These are phyloP conservation scores for Mycosarcoma maydis DNA, from an alignment of 1,284 basidiomycete species.

Conservation along the genomic window DNA sequence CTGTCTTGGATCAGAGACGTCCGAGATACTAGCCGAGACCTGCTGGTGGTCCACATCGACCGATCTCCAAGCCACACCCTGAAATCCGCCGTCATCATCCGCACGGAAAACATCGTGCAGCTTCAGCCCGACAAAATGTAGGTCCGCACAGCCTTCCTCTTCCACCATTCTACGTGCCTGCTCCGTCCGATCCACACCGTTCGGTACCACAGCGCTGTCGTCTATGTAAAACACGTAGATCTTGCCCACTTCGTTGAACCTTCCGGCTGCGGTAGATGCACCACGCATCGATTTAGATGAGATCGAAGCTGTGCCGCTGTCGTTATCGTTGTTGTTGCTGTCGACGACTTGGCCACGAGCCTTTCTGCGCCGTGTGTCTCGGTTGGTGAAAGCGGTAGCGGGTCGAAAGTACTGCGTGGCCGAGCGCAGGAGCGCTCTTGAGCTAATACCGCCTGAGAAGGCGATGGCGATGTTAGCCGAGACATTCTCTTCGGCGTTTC, in stretches of 20 bases:
- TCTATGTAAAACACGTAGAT: constrained; percentile 60
- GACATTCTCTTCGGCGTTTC: constrained; percentile 28
- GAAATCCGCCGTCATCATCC: not conserved
- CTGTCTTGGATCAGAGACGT: constrained; percentile 11
- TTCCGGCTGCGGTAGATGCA: constrained; percentile 15
- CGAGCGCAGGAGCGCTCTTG: constrained; percentile 25
- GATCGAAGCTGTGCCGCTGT: not conserved
- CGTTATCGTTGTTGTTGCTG: no score
- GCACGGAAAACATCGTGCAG: constrained; percentile 43
- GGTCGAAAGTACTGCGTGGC: constrained; percentile 37
- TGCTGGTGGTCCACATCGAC: constrained; percentile 13
- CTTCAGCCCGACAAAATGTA: constrained; percentile 45
- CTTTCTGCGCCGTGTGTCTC: constrained; percentile 2
- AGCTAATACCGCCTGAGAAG: constrained; percentile 28
- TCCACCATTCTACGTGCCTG: constrained; percentile 37
- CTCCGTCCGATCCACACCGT: constrained; percentile 26
- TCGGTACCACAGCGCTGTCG: constrained; percentile 31
- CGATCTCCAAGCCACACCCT: constrained; percentile 7
- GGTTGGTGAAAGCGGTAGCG: constrained; percentile 10
- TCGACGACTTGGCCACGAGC: no score
- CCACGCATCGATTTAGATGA: not conserved
- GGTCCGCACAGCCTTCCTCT: constrained; percentile 29
- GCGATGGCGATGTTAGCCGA: constrained; percentile 36
- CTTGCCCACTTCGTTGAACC: constrained; percentile 49
- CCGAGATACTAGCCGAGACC: not conserved